phyloP scores from a whole-genome alignment of 2,329 filamentous ascomycete genomes.

The Fusarium torreyae region DNA sequence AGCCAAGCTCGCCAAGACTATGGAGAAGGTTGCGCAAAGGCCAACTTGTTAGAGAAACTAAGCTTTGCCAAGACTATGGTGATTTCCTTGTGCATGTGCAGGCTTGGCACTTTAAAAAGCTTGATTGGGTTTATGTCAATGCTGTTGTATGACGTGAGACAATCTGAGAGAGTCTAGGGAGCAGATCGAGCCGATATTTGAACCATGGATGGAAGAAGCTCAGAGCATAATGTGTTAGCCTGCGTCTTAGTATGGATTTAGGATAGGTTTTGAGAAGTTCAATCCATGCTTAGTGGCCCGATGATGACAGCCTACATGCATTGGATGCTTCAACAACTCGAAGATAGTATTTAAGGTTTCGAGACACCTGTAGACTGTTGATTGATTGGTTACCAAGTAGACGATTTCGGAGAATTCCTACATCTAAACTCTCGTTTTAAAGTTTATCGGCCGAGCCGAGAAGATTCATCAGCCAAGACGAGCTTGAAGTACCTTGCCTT shows the following conservation, averaged over 20 bases:
- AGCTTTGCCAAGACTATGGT: conserved; percentile 53
- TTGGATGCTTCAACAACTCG: background rate
- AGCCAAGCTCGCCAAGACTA: conserved; percentile 39
- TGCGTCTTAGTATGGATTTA: background rate
- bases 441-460: conserved; percentile 14
- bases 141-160: conserved; percentile 28
- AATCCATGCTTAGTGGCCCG: too few relatives aligned
- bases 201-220: background rate
- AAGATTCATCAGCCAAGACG: conserved; percentile 11
- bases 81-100: conserved; percentile 32
- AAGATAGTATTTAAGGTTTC: background rate
- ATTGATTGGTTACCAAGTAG: background rate
- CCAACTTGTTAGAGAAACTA: conserved; percentile 44
- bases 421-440: conserved; percentile 3
- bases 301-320: background rate
- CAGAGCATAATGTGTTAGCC: background rate
- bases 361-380: background rate
- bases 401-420: conserved; percentile 5
- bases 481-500: background rate
- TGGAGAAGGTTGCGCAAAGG: conserved; percentile 42
- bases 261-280: background rate
- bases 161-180: background rate
- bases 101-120: conserved; percentile 47
- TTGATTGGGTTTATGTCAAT: conserved; percentile 33
- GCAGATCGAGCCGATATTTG: conserved; percentile 5